Evolutionary conservation across 768 basidiomycete genomes (phyloP).

Genomic region (Collybia sordida): DNA sequence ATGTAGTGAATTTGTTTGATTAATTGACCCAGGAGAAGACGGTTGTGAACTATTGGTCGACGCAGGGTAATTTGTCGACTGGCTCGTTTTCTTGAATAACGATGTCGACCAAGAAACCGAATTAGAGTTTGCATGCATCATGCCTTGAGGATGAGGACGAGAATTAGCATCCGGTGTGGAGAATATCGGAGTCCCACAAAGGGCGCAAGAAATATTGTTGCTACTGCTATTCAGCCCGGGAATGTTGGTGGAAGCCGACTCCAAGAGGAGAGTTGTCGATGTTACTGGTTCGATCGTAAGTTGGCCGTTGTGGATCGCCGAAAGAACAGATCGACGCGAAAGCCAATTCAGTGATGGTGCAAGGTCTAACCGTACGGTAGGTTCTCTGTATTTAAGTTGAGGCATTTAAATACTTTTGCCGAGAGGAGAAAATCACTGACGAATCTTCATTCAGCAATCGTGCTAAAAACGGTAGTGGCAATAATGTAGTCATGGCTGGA

Average conservation of each 20-base stretch:
- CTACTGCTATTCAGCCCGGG: conserved; percentile 41
- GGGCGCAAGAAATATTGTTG: conserved; percentile 68
- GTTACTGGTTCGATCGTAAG: conserved; percentile 87
- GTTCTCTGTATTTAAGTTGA: conserved; percentile 57
- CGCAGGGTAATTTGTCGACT: conserved; percentile 23
- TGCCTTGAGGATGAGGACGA: conserved; percentile 30
- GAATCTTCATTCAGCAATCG: conserved; percentile 81
- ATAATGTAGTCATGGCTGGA: conserved; percentile 72
- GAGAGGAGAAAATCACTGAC: conserved; percentile 47
- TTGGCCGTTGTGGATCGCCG: conserved; percentile 86
- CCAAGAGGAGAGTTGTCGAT: conserved; percentile 56
- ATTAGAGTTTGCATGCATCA: conserved; percentile 28
- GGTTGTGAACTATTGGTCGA: conserved; percentile 29
- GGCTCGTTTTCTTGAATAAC: conserved; percentile 55
- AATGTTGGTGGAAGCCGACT: conserved; percentile 43
- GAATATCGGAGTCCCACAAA: conserved; percentile 70
- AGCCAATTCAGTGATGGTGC: conserved; percentile 94
- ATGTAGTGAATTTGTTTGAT: conserved; percentile 23
- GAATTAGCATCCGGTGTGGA: conserved; percentile 27
- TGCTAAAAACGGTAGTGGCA: conserved; percentile 76
- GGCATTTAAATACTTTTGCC: conserved; percentile 10
- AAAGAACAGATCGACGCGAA: conserved; percentile 78
- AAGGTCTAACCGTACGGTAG: conserved; percentile 89
- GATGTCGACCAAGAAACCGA: conserved; percentile 52
- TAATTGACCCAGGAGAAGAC: conserved; percentile 23